Base-by-base conservation (phyloP, 805 yeast species). In the Candida maris region DNA sequence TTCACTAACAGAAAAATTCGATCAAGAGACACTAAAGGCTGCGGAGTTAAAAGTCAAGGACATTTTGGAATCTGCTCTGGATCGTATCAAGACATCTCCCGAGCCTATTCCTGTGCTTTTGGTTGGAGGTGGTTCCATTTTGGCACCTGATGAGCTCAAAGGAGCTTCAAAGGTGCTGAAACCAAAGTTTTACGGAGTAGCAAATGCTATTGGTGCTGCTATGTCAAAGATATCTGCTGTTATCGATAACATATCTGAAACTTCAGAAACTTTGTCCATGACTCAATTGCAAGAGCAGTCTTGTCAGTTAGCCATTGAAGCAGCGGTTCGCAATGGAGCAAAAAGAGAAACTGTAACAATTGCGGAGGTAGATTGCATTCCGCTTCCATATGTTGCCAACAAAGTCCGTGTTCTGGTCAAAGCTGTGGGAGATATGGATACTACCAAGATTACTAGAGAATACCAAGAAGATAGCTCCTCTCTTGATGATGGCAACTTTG, bases 121-220 rank as follows among this genome's bases (percentile, higher is more conserved):
- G 4, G 75, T 70, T 27, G 75, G 75, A 26, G 75, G 76, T 27
- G 75, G 74, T 10, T 68, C 75, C 2, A 60, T 70, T 37, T 64
- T 70, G 31, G 61, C 61, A 12, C 67, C 69, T 5, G 47, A 49
- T 6, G 26, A 34, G 2, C 24, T 49, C 6, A 57, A 59, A 10
- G 75, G 75, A 19, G 69, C 71, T 5, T 62, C 70, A 1, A 52
- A 57, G 27, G 68, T 71, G 5, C 49, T 68, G 31, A 52, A 64
- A 34, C 74, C 74, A 3, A 64, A 65, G 20, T 69, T 42, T 41
- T 62, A 50, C 48, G 59, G 61, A 27, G 71, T 68, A 35, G 75
- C 75, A 5, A 71, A 71, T 52, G 77, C 76, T 3, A 68, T 71
- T 35, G 75, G 75, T 30, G 73, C 75, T 19, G 74, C 74, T 4